Conservation (phyloP, 352 stramenopile genomes). For the Chrysophaeum taylorii region DNA sequence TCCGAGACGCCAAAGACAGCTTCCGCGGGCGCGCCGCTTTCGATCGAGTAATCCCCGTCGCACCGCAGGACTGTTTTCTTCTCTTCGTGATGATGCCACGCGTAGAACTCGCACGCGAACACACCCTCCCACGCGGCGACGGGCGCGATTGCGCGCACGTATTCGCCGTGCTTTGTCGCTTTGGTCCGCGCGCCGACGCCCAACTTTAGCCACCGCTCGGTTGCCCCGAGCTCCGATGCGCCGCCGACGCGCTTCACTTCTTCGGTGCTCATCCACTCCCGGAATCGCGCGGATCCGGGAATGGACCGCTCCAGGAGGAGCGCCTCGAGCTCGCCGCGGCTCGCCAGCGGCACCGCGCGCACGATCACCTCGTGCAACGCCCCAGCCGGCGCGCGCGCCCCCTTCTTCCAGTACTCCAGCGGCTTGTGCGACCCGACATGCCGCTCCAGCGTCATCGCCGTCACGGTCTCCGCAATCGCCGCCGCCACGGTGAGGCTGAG, state of each 20-base stretch:
- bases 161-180: constrained; percentile 1
- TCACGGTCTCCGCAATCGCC: no score
- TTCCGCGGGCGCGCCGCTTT: not conserved
- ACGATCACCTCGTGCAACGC: not conserved
- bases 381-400: not conserved
- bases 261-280: not conserved
- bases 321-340: not conserved
- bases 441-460: no score
- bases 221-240: not conserved
- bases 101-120: not conserved
- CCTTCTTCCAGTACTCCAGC: not conserved
- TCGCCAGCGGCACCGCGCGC: not conserved
- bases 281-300: not conserved
- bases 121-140: not conserved
- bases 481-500: no score
- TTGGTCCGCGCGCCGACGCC: not conserved
- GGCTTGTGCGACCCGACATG: no score
- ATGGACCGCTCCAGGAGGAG: not conserved
- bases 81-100: not conserved
- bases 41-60: not conserved
- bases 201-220: not conserved
- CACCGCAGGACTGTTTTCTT: no score
- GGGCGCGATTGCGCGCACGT: not conserved
- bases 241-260: not conserved
- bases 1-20: not conserved